A percentile compares a stretch with the other conserved stretches of the same genome.
These are phyloP conservation scores for Dinochytrium kinnereticum DNA, from an alignment of 371 early-diverging fungal genomes.

Conservation along the genomic window DNA sequence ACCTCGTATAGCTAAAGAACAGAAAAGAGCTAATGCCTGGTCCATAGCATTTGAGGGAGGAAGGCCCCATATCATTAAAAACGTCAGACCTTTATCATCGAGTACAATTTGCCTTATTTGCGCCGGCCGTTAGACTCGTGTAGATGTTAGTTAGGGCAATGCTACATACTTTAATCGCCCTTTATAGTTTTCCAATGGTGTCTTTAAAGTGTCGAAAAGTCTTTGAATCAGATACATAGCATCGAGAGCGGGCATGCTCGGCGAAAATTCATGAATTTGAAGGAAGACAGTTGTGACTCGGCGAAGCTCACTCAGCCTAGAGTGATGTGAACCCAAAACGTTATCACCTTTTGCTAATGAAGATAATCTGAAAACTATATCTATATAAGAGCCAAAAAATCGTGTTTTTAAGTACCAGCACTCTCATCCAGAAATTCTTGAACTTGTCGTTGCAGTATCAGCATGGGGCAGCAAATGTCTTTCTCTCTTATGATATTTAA, in stretches of 20 bases:
- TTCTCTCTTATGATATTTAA: not conserved
- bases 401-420: not conserved
- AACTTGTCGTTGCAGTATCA: not conserved
- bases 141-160: not conserved
- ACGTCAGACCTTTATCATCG: slow-evolving; percentile 12
- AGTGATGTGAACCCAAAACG: not conserved
- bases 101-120: slow-evolving; percentile 8
- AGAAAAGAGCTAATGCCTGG: not conserved
- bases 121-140: too few species aligned
- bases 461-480: not conserved
- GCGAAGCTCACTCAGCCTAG: slow-evolving; percentile 1
- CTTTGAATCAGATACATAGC: not conserved
- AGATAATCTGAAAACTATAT: not conserved
- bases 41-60: slow-evolving; percentile 7
- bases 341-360: not conserved
- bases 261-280: not conserved
- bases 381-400: not conserved
- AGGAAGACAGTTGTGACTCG: slow-evolving; percentile 6
- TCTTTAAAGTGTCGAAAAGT: not conserved
- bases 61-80: slow-evolving; percentile 10
- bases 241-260: not conserved
- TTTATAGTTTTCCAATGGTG: not conserved
- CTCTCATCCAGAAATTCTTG: slow-evolving; percentile 3
- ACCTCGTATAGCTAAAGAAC: slow-evolving; percentile 1
- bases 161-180: not conserved